These are phyloP conservation scores for Platanthera zijinensis DNA, from an alignment of 106 monocot genomes.

Conservation along the genomic window DNA sequence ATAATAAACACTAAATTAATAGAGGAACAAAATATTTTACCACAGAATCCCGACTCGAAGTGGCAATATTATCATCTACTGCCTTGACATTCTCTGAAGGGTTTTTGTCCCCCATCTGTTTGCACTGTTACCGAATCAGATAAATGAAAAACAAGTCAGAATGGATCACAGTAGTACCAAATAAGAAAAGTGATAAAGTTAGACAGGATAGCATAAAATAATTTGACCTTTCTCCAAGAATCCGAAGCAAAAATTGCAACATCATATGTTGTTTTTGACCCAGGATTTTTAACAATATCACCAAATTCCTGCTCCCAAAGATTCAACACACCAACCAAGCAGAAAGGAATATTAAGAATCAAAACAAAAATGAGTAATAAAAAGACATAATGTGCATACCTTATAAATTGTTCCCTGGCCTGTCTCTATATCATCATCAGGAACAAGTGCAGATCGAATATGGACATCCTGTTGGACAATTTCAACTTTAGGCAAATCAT, in stretches of 20 bases:
- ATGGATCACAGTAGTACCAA: too few relatives aligned
- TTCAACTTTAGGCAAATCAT: conserved; percentile 12
- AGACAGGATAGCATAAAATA: background rate
- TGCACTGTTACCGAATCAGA: conserved; percentile 5
- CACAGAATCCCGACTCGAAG: conserved; percentile 15
- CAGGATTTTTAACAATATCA: conserved; percentile 44
- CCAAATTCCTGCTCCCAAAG: conserved; percentile 39
- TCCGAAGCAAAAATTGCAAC: conserved; percentile 73
- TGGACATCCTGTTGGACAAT: conserved; percentile 14
- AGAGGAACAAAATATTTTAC: conserved; percentile 19
- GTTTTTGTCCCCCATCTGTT: conserved; percentile 44
- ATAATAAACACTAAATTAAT: background rate
- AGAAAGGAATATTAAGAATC: background rate
- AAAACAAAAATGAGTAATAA: background rate
- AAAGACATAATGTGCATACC: conserved; percentile 16
- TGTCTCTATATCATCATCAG: conserved; percentile 28
- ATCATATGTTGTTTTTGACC: conserved; percentile 66
- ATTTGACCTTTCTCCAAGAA: conserved; percentile 84
- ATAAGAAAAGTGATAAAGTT: background rate
- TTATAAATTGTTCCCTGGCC: conserved; percentile 35
- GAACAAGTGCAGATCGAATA: conserved; percentile 27
- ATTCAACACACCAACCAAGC: background rate
- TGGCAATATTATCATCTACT: conserved; percentile 7
- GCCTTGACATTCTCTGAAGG: background rate
- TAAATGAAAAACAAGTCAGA: background rate